A percentile compares a stretch with the other conserved stretches of the same genome.
Evolutionary conservation across 2,329 filamentous ascomycete species (phyloP).

Genomic region (Beauveria sp.): DNA sequence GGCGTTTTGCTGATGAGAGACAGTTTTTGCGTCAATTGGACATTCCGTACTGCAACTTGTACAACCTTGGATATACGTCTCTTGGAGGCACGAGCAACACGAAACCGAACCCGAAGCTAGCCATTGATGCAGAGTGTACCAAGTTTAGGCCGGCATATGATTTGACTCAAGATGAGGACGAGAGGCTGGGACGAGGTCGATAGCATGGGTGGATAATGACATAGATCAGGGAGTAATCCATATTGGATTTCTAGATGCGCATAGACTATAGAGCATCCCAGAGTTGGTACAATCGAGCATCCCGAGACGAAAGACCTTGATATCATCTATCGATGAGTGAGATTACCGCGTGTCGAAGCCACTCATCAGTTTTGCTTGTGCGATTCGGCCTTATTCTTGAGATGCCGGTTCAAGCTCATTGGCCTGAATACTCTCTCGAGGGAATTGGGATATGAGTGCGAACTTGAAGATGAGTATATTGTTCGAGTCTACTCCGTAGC

Average conservation of each 20-base stretch:
- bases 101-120: slow-evolving; percentile 73
- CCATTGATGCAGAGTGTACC: slow-evolving; percentile 25
- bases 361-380: slow-evolving; percentile 1
- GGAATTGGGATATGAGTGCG: too few species aligned
- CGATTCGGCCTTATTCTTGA: background rate
- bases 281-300: background rate
- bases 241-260: background rate
- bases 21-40: slow-evolving; percentile 75
- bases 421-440: background rate
- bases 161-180: slow-evolving; percentile 65
- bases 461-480: background rate
- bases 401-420: background rate
- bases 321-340: background rate
- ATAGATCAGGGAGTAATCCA: background rate
- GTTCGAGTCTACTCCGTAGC: background rate
- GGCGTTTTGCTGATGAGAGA: slow-evolving; percentile 13
- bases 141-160: slow-evolving; percentile 68
- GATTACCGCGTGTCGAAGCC: background rate
- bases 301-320: background rate
- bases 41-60: slow-evolving; percentile 78
- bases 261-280: slow-evolving; percentile 9
- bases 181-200: slow-evolving; percentile 66
- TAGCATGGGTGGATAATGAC: slow-evolving; percentile 16
- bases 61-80: slow-evolving; percentile 83
- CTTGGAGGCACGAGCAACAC: slow-evolving; percentile 89